A percentile compares a stretch with the other conserved stretches of the same genome.
phyloP scores from a whole-genome alignment of 176 grass and related monocot species.

The Poa pratensis region DNA sequence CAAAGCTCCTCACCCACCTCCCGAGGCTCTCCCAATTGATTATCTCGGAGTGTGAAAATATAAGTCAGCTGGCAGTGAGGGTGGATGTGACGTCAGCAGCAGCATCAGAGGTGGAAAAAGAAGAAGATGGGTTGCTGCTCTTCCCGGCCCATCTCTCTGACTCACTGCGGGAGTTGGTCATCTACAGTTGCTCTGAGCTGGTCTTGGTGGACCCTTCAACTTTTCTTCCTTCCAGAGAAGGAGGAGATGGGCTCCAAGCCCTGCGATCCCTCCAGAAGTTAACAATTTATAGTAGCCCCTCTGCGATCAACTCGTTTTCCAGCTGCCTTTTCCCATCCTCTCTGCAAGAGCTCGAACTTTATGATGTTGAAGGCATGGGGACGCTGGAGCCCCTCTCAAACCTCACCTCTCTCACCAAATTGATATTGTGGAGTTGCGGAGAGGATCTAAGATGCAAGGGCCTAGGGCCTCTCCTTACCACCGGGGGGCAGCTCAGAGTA shows the following conservation, averaged over 20 bases:
- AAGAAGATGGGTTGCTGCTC: neutral
- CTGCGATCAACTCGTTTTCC: neutral
- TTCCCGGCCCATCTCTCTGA: neutral
- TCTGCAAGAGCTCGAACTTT: neutral
- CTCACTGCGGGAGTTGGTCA: no score
- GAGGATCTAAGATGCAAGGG: neutral
- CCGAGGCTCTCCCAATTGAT: neutral
- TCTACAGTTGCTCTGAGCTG: neutral
- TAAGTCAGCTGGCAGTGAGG: neutral
- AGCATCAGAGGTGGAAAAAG: neutral
- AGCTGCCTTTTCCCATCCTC: neutral
- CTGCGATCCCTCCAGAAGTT: neutral
- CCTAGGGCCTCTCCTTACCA: neutral
- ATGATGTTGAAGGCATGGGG: neutral
- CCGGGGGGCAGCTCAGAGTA: no score
- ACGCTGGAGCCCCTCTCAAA: neutral
- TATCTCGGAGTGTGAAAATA: neutral
- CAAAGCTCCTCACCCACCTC: conserved; percentile 15
- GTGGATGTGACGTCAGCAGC: neutral
- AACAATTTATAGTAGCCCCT: accelerated
- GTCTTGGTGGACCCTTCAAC: neutral
- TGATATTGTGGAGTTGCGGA: neutral
- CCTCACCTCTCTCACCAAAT: neutral
- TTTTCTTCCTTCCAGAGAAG: neutral
- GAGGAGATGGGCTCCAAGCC: neutral